Base-by-base conservation (phyloP, 2,329 filamentous ascomycete genomes). In the Aspergillus alliaceus region DNA sequence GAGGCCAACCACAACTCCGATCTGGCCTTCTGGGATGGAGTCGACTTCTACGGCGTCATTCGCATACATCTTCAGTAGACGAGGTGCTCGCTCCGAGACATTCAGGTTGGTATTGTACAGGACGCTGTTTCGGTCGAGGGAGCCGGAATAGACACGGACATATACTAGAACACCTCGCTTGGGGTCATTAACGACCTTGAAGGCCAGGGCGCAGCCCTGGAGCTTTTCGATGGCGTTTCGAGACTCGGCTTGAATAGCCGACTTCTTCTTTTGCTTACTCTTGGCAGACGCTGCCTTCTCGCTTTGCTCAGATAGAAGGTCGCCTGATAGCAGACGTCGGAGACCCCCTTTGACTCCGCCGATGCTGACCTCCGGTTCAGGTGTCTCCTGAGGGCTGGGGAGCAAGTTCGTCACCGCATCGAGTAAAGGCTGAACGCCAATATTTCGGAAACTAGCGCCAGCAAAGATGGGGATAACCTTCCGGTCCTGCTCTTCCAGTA, bases 141-240 rank as follows among this genome's bases (percentile, higher is more conserved):
- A 84, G 9, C 95, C 95, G 25, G 91, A 90, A 74, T 98, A 98
- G 7, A 97, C 91, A 39, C 95, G 87, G 9, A 98, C 88, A 69
- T 96, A 98, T 60, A 96, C 92, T 58, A 98, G 82, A 53, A 96
- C 88, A 18, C 95, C 95, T 56, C 92, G 87, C 62, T 89, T 89
- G 8, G 90, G 80, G 68, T 98, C 93, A 63, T 93, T 89, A 62
- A 95, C 91, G 6, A 98, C 95, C 75, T 99, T 99, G 83, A 98
- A 99, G 7, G 88, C 88, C 24, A 90, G 74, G 1, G 86, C 87
- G 64, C 87, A 90, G 31, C 83, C 83, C 63, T 86, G 80, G 1
- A 98, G 84, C 15, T 89, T 90, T 25, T 80, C 75, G n/a, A 83
- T 72, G 12, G 75, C 62, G 25, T 66, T 66, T 32, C 68, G 68